These are phyloP conservation scores for Chlamydomonas reinhardtii DNA, from an alignment of 163 green algal species.

Conservation along the genomic window DNA sequence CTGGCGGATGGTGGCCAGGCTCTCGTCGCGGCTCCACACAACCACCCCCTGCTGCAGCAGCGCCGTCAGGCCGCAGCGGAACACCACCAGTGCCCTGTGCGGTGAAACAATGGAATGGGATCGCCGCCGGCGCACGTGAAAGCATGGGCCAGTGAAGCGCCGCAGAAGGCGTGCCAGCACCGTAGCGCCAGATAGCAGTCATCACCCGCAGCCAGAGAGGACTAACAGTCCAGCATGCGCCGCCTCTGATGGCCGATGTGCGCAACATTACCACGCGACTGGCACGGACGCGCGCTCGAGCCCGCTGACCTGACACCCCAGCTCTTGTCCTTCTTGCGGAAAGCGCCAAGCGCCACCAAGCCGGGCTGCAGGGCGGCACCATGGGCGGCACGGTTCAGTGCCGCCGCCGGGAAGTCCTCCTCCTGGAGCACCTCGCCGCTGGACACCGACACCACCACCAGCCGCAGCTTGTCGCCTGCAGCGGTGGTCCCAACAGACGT, in stretches of 20 bases:
- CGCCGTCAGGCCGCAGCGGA: constrained; percentile 68
- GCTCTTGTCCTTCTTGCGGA: constrained; percentile 43
- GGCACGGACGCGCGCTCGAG: too few relatives aligned
- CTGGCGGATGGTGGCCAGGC: constrained; percentile 67
- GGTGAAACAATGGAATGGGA: too few relatives aligned
- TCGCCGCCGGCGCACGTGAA: too few relatives aligned
- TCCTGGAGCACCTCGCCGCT: constrained; percentile 37
- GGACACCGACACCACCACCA: constrained; percentile 16
- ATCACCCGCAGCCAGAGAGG: too few relatives aligned
- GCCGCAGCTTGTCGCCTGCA: constrained; percentile 39
- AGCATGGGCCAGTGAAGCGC: too few relatives aligned
- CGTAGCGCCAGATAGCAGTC: too few relatives aligned
- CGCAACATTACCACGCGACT: too few relatives aligned
- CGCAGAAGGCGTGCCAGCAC: too few relatives aligned
- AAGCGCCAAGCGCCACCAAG: constrained; percentile 20
- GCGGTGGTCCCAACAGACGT: not conserved
- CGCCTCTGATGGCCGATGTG: too few relatives aligned
- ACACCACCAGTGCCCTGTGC: constrained; percentile 68
- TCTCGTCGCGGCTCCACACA: constrained; percentile 86
- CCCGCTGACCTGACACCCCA: constrained; percentile 45
- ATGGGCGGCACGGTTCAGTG: not conserved
- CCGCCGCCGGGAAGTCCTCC: not conserved
- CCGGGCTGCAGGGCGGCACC: not conserved
- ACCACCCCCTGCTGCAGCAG: constrained; percentile 72
- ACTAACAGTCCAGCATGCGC: too few relatives aligned